A percentile compares a stretch with the other conserved stretches of the same genome.
phyloP scores from a whole-genome alignment of 768 basidiomycete species.

The Xerocomus spinulosus region DNA sequence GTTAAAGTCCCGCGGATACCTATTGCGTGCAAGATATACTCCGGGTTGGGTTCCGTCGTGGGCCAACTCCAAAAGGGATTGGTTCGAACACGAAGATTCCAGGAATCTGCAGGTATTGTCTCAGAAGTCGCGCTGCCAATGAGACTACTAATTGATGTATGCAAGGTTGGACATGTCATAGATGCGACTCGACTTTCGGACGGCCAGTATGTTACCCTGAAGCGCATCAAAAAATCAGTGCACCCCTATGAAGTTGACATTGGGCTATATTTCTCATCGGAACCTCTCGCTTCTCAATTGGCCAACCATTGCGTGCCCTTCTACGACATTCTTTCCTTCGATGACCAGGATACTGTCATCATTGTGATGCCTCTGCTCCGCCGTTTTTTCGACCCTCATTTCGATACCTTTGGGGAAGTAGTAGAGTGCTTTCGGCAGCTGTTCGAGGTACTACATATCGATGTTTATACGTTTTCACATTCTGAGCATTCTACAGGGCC shows the following conservation, averaged over 20 bases:
- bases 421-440: constrained; percentile 28
- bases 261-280: constrained; percentile 12
- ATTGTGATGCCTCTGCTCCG: constrained; percentile 36
- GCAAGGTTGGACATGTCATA: constrained; percentile 10
- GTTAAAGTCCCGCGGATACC: constrained; percentile 4
- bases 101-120: not conserved
- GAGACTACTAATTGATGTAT: too few species aligned
- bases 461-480: not conserved
- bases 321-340: constrained; percentile 17
- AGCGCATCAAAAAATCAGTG: constrained; percentile 9
- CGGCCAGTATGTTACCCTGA: constrained; percentile 27
- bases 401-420: constrained; percentile 29
- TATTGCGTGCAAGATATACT: constrained; percentile 1
- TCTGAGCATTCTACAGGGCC: constrained; percentile 9
- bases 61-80: not conserved
- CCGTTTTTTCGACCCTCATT: constrained; percentile 18
- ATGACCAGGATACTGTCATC: constrained; percentile 3
- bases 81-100: not conserved
- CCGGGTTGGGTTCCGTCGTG: constrained; percentile 10
- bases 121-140: too few species aligned
- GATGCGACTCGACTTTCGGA: constrained; percentile 29
- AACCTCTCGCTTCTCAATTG: not conserved
- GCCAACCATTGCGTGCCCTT: constrained; percentile 33
- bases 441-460: constrained; percentile 21
- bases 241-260: constrained; percentile 30